Evolutionary conservation across 2,329 filamentous ascomycete genomes (phyloP), one percentile per base, ranked within the genome.

Genomic region (Sarocladium strictum): DNA sequence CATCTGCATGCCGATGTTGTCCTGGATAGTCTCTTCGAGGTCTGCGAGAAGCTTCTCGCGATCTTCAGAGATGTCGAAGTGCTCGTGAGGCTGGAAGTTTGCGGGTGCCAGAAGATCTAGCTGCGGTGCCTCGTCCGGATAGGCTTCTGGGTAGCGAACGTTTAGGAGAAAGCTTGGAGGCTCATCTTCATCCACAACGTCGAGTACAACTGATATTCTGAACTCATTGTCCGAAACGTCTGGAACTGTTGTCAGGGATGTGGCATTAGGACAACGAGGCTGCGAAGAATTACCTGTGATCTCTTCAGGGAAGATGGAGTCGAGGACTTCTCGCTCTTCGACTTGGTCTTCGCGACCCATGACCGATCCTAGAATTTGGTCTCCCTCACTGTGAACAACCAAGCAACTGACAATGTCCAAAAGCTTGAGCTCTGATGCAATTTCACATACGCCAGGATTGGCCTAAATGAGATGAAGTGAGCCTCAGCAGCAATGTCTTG

Each of bases 1-100:
- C 94, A 99, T 99, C 54, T 91, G 89, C 87, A 97, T 97, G 58
- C 94, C 94, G 57, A 97, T 73, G 62, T 92, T 97, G 70, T 99
- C 94, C 67, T 94, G 86, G 33, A 97, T 87, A 0, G 86, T 89
- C 15, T 87, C 84, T 37, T 83, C 71, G 12, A 97, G 76, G 1
- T 81, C 80, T 52, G 84, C 77, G 15, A 97, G 80, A 14, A 99
- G 82, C 53, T 73, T 72, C 17, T 83, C 77, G 67, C 90, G 90
- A 76, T 99, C 94, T 50, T 87, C 84, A 63, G 86, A 80, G 47
- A 97, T 78, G 66, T 86, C 88, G 69, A 99, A 86, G 65, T 87
- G 81, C 26, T 83, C 79, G 69, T 96, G 83, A 65, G 81, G 69
- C 19, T 83, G 65, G 66, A 84, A 73, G 71, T 92, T 89, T 29